Percentiles rank a stretch among this genome's conserved stretches.
phyloP scores from a whole-genome alignment of 2,329 filamentous ascomycete genomes.

The Phialophora chinensis region DNA sequence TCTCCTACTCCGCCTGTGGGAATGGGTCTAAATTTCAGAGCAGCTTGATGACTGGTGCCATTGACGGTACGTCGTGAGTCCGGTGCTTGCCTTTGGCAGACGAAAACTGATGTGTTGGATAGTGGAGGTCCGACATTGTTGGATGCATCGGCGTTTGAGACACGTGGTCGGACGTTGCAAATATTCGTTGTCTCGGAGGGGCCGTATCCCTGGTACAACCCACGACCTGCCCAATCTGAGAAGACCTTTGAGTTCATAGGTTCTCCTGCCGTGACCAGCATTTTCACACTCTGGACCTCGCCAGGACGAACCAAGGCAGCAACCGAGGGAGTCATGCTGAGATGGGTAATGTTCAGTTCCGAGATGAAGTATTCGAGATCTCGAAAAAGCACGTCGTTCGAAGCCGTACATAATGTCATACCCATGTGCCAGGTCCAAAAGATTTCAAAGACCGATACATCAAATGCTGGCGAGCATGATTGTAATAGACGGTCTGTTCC shows the following conservation, averaged over 20 bases:
- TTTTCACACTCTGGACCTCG: conserved; percentile 72
- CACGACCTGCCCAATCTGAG: conserved; percentile 66
- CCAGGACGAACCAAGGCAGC: conserved; percentile 73
- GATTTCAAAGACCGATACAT: conserved; percentile 88
- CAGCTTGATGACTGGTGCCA: conserved; percentile 42
- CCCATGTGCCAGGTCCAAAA: conserved; percentile 82
- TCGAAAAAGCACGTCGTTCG: conserved; percentile 74
- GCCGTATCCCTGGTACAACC: conserved; percentile 81
- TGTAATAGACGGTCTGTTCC: conserved; percentile 71
- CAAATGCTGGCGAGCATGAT: conserved; percentile 82
- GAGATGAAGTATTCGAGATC: conserved; percentile 74
- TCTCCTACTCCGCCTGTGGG: conserved; percentile 79
- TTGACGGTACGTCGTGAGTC: background rate
- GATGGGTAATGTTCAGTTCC: conserved; percentile 70
- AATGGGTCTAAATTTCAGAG: conserved; percentile 56
- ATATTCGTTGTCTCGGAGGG: conserved; percentile 89
- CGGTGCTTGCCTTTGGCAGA: conserved; percentile 47
- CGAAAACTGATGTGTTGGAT: conserved; percentile 75
- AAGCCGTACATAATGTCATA: conserved; percentile 77
- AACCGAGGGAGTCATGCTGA: conserved; percentile 85
- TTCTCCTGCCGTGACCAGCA: conserved; percentile 83
- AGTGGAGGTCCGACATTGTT: conserved; percentile 79
- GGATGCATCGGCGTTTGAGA: conserved; percentile 64
- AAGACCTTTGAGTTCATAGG: conserved; percentile 75
- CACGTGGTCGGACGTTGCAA: conserved; percentile 72